Evolutionary conservation across 2,329 filamentous ascomycete genomes (phyloP), one percentile per base, ranked within the genome.

Genomic region (Ophiostoma pallidulum): DNA sequence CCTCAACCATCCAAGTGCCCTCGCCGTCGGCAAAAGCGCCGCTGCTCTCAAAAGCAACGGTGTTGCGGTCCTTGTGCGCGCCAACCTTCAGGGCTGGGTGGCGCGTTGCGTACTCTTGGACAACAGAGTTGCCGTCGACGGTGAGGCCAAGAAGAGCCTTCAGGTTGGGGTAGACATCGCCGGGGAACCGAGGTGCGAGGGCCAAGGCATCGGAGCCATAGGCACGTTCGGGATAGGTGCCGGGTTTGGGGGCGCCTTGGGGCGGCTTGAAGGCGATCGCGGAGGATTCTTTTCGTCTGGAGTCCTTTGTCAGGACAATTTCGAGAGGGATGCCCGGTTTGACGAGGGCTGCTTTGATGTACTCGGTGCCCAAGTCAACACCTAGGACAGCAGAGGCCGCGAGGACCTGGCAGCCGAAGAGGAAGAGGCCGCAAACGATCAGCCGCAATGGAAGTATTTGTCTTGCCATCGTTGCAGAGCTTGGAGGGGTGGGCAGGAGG

Each of bases 291-390:
- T 98, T 98, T 61, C 92, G 84, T 66, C 94, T 86, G 26, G 92
- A 96, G 69, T 98, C 92, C 65, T 97, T 98, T 26, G 90, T 96
- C 48, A 96, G 77, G 64, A 98, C 91, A 56, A 98, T 97, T 57
- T 98, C 92, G 62, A 98, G 86, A 10, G 92, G 92, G 45, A 94
- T 91, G 52, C 92, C 92, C 2, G 92, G 92, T 70, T 97, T 97
- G 53, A 98, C 91, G 36, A 98, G 78, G 13, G 86, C 82, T 24
- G 91, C 91, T 72, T 97, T 98, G 70, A 98, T 86, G 69, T 94
- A 96, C 65, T 95, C 88, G 48, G 92, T 96, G 57, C 92, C 92
- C 47, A 98, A 75, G 67, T 98, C 92, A 59, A 98, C 78, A 54
- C 92, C 92, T 19, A 98, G 73, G 16, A 97, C 90, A 45, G 88